These are phyloP conservation scores for Vigna hirtella DNA, from an alignment of 306 rosid species.

Conservation along the genomic window DNA sequence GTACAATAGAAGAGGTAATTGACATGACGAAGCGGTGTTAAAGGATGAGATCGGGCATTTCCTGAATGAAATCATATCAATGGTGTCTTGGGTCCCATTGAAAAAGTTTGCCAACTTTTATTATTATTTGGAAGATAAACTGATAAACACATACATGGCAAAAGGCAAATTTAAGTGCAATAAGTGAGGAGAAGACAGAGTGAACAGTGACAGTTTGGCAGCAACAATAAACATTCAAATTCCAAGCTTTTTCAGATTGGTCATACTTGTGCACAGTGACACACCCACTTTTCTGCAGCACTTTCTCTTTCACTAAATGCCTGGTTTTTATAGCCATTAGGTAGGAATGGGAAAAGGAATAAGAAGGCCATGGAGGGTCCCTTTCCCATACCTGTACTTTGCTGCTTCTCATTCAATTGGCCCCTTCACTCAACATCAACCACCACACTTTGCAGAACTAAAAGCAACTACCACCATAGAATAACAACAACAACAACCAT, in stretches of 20 bases:
- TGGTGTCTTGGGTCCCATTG: not conserved
- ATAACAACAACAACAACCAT: not conserved
- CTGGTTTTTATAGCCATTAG: conserved; percentile 11
- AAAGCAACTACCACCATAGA: not conserved
- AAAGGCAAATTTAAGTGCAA: conserved; percentile 1
- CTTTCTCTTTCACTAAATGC: conserved; percentile 6
- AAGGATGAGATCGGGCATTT: conserved; percentile 1
- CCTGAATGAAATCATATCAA: conserved; percentile 1
- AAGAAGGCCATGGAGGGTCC: not conserved
- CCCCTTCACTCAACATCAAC: conserved; percentile 16
- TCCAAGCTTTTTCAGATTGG: conserved; percentile 33
- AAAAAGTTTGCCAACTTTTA: conserved; percentile 12
- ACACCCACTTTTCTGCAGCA: conserved; percentile 29
- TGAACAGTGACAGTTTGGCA: conserved; percentile 40
- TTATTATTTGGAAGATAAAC: not conserved
- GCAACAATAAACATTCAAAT: conserved; percentile 49
- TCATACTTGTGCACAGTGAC: conserved; percentile 18
- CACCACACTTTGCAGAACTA: conserved; percentile 2
- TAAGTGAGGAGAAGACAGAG: conserved; percentile 3
- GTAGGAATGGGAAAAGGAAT: not conserved
- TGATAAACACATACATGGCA: not conserved
- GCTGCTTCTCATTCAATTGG: conserved; percentile 4
- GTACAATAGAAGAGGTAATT: not conserved
- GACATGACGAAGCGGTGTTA: not conserved
- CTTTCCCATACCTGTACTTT: conserved; percentile 15